Evolutionary conservation across 2,329 filamentous ascomycete species (phyloP).

Genomic region (Chrysosporium queenslandicum): DNA sequence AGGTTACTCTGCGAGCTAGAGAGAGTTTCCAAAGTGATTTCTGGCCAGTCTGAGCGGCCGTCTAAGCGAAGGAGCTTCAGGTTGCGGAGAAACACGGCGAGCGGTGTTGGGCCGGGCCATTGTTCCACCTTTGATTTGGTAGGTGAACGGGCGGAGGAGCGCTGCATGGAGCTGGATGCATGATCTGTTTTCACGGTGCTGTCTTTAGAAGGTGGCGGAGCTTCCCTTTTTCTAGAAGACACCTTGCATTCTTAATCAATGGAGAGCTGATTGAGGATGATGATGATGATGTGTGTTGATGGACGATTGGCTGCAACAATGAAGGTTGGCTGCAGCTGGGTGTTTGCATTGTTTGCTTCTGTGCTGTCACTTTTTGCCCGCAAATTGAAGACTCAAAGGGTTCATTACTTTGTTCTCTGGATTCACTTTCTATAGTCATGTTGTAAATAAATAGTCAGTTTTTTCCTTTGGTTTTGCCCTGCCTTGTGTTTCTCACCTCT

Average conservation of each 20-base stretch:
- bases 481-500: background rate
- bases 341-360: conserved; percentile 4
- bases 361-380: background rate
- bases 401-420: background rate
- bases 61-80: conserved; percentile 75
- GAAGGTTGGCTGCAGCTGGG: background rate
- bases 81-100: conserved; percentile 68
- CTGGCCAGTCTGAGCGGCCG: conserved; percentile 66
- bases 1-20: conserved; percentile 60
- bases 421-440: background rate
- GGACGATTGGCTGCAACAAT: background rate
- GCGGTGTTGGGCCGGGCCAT: conserved; percentile 42
- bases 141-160: conserved; percentile 21
- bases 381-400: background rate
- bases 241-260: background rate
- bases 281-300: background rate
- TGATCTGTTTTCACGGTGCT: background rate
- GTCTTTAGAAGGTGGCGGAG: background rate
- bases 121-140: conserved; percentile 24
- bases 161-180: conserved; percentile 25
- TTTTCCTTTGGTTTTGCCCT: background rate
- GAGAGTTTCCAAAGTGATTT: conserved; percentile 60
- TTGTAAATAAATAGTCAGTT: background rate
- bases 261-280: background rate
- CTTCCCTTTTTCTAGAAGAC: background rate